These are phyloP conservation scores for Ophiostoma novo-ulmi DNA, from an alignment of 2,329 filamentous ascomycete species.

Conservation along the genomic window DNA sequence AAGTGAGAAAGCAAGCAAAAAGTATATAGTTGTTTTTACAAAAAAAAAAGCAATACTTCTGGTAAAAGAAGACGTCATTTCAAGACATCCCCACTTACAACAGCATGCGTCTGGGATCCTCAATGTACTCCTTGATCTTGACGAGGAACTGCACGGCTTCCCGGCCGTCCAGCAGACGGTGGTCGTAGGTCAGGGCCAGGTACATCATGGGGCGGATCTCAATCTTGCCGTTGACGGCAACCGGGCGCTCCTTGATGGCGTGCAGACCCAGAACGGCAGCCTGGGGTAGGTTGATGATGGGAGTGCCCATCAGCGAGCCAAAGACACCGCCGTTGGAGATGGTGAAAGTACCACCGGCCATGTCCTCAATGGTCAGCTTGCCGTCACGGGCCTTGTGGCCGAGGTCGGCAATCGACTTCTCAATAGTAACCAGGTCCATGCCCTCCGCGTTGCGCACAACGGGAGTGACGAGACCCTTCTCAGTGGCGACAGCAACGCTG, in stretches of 20 bases:
- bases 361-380: slow-evolving; percentile 97
- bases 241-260: slow-evolving; percentile 90
- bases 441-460: slow-evolving; percentile 90
- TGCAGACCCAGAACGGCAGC: slow-evolving; percentile 88
- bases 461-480: slow-evolving; percentile 94
- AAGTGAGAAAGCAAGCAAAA: background rate
- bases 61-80: background rate
- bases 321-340: slow-evolving; percentile 98
- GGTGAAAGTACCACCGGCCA: slow-evolving; percentile 97
- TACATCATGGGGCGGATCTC: slow-evolving; percentile 99
- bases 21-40: slow-evolving; percentile 12
- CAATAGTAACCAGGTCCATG: slow-evolving; percentile 82
- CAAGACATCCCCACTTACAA: slow-evolving; percentile 41
- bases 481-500: slow-evolving; percentile 92
- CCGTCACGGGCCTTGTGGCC: slow-evolving; percentile 96
- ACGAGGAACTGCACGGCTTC: slow-evolving; percentile 95
- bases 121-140: slow-evolving; percentile 96
- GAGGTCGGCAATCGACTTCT: slow-evolving; percentile 86
- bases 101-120: slow-evolving; percentile 90
- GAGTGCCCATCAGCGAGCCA: slow-evolving; percentile 93
- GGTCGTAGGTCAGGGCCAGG: slow-evolving; percentile 93
- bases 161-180: slow-evolving; percentile 88
- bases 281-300: slow-evolving; percentile 96
- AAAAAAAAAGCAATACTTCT: background rate
- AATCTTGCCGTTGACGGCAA: slow-evolving; percentile 87